These are phyloP conservation scores for Hibiscus syriacus DNA, from an alignment of 345 rosid species.

Conservation along the genomic window DNA sequence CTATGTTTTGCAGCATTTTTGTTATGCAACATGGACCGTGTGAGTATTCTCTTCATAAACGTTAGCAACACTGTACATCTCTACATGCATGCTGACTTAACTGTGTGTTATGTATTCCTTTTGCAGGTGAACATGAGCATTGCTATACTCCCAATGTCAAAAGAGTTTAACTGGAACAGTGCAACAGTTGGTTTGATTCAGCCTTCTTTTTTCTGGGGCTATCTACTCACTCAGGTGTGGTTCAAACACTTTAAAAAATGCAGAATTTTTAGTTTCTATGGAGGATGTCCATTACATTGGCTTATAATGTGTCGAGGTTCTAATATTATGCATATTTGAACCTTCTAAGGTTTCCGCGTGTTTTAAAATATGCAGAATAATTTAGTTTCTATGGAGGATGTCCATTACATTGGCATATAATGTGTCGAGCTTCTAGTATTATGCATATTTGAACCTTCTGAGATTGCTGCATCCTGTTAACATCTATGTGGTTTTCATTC, in stretches of 20 bases:
- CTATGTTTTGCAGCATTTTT: slow-evolving; percentile 79
- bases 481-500: background rate
- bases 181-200: slow-evolving; percentile 95
- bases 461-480: background rate
- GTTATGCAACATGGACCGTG: slow-evolving; percentile 99
- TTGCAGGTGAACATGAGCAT: slow-evolving; percentile 96
- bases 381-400: slow-evolving; percentile 1
- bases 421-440: background rate
- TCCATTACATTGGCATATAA: background rate
- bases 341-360: background rate
- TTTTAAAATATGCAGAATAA: no score
- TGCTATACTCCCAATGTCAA: slow-evolving; percentile 96
- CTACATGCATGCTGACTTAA: slow-evolving; percentile 9
- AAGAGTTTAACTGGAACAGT: slow-evolving; percentile 91
- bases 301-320: background rate
- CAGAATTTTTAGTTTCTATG: slow-evolving; percentile 1
- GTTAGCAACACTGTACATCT: background rate
- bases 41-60: slow-evolving; percentile 26
- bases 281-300: background rate
- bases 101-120: slow-evolving; percentile 7
- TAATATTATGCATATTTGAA: background rate
- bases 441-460: background rate
- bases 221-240: slow-evolving; percentile 84
- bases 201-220: slow-evolving; percentile 99
- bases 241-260: background rate